phyloP scores from a whole-genome alignment of 2,329 filamentous ascomycete species.

The Fusarium mexicanum region DNA sequence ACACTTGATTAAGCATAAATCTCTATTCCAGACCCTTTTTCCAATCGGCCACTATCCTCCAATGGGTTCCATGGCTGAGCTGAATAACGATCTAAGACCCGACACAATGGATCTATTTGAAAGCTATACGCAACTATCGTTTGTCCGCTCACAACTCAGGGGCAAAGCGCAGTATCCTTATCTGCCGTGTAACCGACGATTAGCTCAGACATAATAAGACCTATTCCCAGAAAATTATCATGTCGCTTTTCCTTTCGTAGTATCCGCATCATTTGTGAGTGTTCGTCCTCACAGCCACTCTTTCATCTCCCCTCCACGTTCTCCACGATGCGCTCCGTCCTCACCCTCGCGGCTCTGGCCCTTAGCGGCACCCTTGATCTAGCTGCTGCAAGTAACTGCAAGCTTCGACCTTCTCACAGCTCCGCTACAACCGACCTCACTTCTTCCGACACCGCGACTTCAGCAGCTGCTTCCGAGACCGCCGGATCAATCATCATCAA shows the following conservation, averaged over 20 bases:
- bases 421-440: neutral
- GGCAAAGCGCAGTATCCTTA: neutral
- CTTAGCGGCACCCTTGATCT: neutral
- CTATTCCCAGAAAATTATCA: neutral
- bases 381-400: neutral
- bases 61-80: neutral
- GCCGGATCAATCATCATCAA: neutral
- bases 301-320: neutral
- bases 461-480: neutral
- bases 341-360: neutral
- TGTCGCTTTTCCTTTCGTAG: neutral
- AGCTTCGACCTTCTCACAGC: neutral
- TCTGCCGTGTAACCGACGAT: neutral
- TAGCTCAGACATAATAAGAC: neutral
- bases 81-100: neutral
- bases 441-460: neutral
- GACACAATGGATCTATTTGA: neutral
- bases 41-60: neutral
- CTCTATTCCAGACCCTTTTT: neutral
- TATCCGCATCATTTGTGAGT: neutral
- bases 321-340: neutral
- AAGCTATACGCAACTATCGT: neutral
- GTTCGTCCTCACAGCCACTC: constrained; percentile 14
- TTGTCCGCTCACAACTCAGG: neutral
- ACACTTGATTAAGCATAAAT: neutral